Conservation (phyloP, 352 stramenopile species). For the Phytophthora pluvialis region DNA sequence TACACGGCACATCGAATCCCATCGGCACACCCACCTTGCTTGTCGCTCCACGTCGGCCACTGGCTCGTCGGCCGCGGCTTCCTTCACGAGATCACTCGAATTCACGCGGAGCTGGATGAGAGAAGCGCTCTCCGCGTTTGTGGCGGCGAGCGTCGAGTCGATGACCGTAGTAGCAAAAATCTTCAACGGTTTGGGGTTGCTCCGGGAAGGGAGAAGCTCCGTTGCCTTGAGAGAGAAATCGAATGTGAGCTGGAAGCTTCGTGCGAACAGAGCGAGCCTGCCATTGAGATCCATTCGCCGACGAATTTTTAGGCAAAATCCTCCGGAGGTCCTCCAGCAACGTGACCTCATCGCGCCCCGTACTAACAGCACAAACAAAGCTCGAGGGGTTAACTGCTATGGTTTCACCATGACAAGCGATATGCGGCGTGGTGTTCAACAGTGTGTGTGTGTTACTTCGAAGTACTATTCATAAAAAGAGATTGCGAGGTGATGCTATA, state of each 20-base stretch:
- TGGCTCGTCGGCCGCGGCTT: no score
- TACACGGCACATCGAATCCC: conserved; percentile 31
- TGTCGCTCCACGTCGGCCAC: conserved; percentile 8
- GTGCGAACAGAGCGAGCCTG: not conserved
- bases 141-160: no score
- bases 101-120: no score
- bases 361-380: conserved; percentile 2
- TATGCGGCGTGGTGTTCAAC: not conserved
- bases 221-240: conserved; percentile 9
- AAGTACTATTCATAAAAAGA: conserved; percentile 10
- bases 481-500: conserved; percentile 3
- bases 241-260: conserved; percentile 8
- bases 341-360: not conserved
- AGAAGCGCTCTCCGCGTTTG: no score
- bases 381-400: no score
- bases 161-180: not conserved
- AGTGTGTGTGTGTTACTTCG: not conserved
- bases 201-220: not conserved
- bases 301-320: not conserved
- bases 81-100: no score
- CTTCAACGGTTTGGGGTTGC: not conserved
- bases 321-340: no score
- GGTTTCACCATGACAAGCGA: no score
- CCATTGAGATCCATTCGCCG: not conserved
- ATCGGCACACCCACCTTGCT: conserved; percentile 24